phyloP scores from a whole-genome alignment of 176 grass and related monocot genomes.

The Coix lacrymajobi region DNA sequence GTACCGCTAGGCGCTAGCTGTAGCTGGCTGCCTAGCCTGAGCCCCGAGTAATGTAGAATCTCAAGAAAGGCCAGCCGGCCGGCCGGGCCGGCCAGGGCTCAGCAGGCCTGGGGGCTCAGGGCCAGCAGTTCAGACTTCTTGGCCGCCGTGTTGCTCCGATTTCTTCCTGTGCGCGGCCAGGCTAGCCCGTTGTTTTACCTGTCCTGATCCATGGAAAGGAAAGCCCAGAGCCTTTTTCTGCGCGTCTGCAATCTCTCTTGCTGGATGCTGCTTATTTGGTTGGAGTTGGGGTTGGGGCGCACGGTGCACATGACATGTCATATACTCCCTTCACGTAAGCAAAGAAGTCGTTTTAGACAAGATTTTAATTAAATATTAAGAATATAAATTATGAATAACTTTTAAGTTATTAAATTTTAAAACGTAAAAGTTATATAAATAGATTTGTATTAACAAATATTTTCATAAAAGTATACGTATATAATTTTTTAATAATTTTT shows the following conservation, averaged over 20 bases:
- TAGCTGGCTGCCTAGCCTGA: background rate
- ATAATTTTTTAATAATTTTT: too few species aligned
- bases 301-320: background rate
- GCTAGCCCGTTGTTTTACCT: slow-evolving; percentile 1
- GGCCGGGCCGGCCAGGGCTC: background rate
- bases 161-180: background rate
- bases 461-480: too few species aligned
- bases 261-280: background rate
- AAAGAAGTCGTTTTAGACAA: too few species aligned
- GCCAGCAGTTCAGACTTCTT: background rate
- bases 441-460: too few species aligned
- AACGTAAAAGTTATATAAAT: too few species aligned
- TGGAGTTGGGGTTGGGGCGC: too few species aligned
- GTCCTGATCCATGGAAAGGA: slow-evolving; percentile 35
- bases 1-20: background rate
- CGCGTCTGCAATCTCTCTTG: slow-evolving; percentile 3
- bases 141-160: background rate
- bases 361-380: too few species aligned
- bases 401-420: too few species aligned
- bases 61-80: slow-evolving; percentile 32
- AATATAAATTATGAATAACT: too few species aligned
- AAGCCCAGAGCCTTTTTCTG: slow-evolving; percentile 32
- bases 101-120: too few species aligned
- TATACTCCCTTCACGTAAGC: too few species aligned
- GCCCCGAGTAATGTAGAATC: slow-evolving; percentile 8